Evolutionary conservation across 768 basidiomycete species (phyloP), one percentile per base, ranked within the genome.

Genomic region (Trichaptum fuscoviolaceum): DNA sequence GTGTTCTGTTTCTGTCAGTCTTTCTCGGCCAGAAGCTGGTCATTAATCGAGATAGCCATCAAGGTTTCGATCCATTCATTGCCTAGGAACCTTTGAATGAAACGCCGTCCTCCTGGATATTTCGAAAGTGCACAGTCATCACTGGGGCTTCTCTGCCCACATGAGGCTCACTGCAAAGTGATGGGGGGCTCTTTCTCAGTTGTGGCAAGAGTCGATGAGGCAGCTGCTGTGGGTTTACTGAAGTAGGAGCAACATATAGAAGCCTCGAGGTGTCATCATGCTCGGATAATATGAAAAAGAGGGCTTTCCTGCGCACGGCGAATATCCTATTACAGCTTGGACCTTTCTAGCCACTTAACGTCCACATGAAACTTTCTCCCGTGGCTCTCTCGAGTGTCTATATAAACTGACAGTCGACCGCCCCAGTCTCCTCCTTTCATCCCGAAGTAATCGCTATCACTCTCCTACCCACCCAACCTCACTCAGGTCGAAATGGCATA

Each of bases 41-140:
- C 42, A 52, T 52, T 52, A 52, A 52, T 52, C 42, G 42, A 52
- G 42, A 52, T 52, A 52, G 42, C 42, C 42, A 52, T 52, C 42
- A 52, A 52, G 42, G 42, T 52, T 52, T 52, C 42, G 42, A 52
- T 52, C 42, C 42, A 52, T 52, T 15, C 42, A 52, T 52, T 52
- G 42, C 42, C 42, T 52, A 52, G 42, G 42, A 6, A 52, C 42
- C 42, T 52, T 6, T 52, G 42, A 15, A 52, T 52, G 42, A 52
- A 52, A 52, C 42, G 42, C 42, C 42, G 10, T 52, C 42, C 2
- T 52, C 42, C 42, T 52, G 42, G 42, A 12, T 20, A 52, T 52
- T 52, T 20, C 42, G 42, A 52, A 20, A 52, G 42, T 52, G 42
- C 42, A 52, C 42, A 52, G 42, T 52, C 42, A 52, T 52, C 42